Conservation (phyloP, 768 basidiomycete species). For the Hericium alpestre region DNA sequence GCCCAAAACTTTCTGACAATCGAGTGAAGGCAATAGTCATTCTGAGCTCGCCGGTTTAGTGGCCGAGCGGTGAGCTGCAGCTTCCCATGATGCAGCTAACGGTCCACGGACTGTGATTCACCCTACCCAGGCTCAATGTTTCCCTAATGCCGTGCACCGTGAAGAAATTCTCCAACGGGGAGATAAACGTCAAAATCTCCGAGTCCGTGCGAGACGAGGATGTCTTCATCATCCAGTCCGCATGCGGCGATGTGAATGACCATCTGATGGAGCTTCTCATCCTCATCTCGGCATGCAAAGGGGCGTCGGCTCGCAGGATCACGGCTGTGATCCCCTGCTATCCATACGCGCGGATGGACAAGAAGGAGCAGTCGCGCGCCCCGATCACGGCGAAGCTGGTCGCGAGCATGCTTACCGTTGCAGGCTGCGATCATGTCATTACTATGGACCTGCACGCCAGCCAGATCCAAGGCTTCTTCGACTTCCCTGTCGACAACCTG, state of each 20-base stretch:
- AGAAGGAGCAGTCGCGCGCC: conserved; percentile 92
- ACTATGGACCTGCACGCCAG: conserved; percentile 98
- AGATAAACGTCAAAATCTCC: conserved; percentile 88
- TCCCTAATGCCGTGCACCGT: conserved; percentile 78
- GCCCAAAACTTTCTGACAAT: conserved; percentile 10
- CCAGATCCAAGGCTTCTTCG: conserved; percentile 98
- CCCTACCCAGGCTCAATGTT: conserved; percentile 66
- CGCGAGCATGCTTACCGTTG: conserved; percentile 94
- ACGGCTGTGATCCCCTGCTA: conserved; percentile 98
- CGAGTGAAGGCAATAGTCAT: conserved; percentile 83
- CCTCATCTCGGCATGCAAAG: conserved; percentile 96
- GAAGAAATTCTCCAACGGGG: conserved; percentile 89
- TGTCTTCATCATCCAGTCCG: conserved; percentile 95
- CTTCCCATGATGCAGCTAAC: conserved; percentile 20
- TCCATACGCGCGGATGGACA: conserved; percentile 94
- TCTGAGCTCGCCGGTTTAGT: conserved; percentile 93
- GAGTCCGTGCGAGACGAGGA: conserved; percentile 97
- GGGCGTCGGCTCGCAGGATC: conserved; percentile 87
- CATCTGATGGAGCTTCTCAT: conserved; percentile 98
- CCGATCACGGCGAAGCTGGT: conserved; percentile 98
- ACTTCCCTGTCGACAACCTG: conserved; percentile 95
- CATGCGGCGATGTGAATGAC: conserved; percentile 85
- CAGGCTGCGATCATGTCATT: conserved; percentile 97
- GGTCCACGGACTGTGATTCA: conserved; percentile 41
- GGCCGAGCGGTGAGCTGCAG: conserved; percentile 86